Conservation (phyloP, 352 stramenopile genomes). For the Phytophthora pini region DNA sequence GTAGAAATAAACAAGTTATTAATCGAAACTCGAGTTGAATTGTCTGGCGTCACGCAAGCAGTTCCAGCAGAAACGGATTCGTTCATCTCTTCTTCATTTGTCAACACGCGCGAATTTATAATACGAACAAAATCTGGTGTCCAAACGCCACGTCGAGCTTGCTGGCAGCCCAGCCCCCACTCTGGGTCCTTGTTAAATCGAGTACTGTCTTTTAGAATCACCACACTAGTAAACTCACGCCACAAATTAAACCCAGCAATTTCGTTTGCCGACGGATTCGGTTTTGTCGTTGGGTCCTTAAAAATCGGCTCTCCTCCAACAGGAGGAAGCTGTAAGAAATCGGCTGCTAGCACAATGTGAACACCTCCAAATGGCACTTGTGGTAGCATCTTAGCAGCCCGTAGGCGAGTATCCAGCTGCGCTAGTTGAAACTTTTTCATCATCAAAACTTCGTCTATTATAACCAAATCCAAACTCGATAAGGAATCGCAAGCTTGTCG, state of each 20-base stretch:
- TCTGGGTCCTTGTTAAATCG: slow-evolving; percentile 30
- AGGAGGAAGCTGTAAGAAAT: neutral
- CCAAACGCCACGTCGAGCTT: slow-evolving; percentile 23
- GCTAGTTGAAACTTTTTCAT: slow-evolving; percentile 7
- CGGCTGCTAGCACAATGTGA: neutral
- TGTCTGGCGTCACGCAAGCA: neutral
- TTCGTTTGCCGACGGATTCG: neutral
- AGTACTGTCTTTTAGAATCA: slow-evolving; percentile 23
- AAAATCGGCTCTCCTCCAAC: neutral
- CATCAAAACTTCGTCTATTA: slow-evolving; percentile 19
- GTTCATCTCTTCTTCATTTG: neutral
- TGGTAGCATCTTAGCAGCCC: neutral
- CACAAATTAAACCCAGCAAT: slow-evolving; percentile 6
- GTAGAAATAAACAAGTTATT: neutral
- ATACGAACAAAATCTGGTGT: slow-evolving; percentile 9
- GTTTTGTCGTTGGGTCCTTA: neutral
- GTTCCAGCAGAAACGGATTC: neutral
- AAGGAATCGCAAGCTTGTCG: neutral
- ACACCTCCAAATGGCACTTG: slow-evolving; percentile 8
- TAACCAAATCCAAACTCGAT: slow-evolving; percentile 4
- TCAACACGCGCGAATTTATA: neutral
- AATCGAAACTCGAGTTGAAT: neutral
- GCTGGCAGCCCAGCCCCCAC: slow-evolving; percentile 33
- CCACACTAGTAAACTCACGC: neutral
- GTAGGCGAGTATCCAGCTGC: slow-evolving; percentile 4